Conservation (phyloP, 495 filamentous ascomycete genomes). For the Patellaria atrata region DNA sequence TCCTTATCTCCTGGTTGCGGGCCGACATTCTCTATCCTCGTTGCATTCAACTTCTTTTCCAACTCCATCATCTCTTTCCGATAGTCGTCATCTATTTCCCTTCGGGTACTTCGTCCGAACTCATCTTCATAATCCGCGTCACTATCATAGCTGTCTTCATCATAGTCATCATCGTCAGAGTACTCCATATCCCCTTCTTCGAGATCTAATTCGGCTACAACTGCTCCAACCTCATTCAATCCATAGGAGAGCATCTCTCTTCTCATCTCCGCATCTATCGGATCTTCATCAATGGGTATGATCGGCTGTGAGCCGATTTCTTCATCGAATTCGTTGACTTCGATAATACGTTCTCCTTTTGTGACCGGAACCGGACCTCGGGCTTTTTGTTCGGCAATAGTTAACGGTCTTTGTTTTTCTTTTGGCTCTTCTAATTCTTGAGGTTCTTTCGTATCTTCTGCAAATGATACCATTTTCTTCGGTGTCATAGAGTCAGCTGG, state of each 20-base stretch:
- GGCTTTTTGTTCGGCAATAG: conserved; percentile 10
- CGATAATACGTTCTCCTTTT: conserved; percentile 20
- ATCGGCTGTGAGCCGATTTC: conserved; percentile 21
- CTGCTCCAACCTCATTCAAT: conserved; percentile 66
- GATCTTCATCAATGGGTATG: conserved; percentile 48
- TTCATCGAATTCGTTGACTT: conserved; percentile 25
- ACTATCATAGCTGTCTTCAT: conserved; percentile 27
- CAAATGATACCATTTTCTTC: conserved; percentile 31
- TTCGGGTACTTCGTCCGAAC: conserved; percentile 50
- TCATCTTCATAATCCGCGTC: conserved; percentile 44
- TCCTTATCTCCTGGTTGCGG: conserved; percentile 15
- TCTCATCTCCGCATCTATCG: conserved; percentile 66
- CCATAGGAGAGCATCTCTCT: conserved; percentile 87
- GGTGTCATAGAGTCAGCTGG: neutral
- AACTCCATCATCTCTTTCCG: conserved; percentile 34
- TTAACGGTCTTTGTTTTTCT: neutral
- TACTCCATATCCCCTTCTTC: conserved; percentile 44
- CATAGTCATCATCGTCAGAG: conserved; percentile 32
- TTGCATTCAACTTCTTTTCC: conserved; percentile 24
- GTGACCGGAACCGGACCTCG: conserved; percentile 17
- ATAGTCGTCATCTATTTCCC: conserved; percentile 55
- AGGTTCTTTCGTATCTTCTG: conserved; percentile 41
- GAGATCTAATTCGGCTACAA: conserved; percentile 85
- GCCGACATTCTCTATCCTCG: conserved; percentile 28
- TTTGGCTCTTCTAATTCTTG: neutral